Percentiles rank a stretch among this genome's conserved stretches.
These are phyloP conservation scores for Tetracladium maxilliforme DNA, from an alignment of 2,329 filamentous ascomycete genomes.

Conservation along the genomic window DNA sequence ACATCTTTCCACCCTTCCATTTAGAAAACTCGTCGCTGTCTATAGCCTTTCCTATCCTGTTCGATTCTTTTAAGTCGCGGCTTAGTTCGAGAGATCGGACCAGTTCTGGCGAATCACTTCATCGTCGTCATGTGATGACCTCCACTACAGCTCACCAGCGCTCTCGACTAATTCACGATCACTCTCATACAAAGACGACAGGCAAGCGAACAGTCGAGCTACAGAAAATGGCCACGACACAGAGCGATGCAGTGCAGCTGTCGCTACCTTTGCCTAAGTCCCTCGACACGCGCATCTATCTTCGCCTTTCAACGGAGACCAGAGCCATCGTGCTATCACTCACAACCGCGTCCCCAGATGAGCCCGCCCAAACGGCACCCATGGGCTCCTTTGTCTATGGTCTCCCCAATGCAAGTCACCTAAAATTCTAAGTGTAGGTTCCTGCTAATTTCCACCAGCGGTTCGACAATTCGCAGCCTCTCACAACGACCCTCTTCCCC, in stretches of 20 bases:
- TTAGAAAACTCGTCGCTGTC: too few relatives aligned
- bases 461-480: conserved; percentile 35
- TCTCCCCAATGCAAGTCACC: conserved; percentile 61
- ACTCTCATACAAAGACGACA: too few relatives aligned
- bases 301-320: conserved; percentile 40
- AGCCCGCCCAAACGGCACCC: conserved; percentile 30
- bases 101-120: too few relatives aligned
- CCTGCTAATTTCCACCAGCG: conserved; percentile 8
- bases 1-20: too few relatives aligned
- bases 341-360: conserved; percentile 39
- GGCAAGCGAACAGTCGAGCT: too few relatives aligned
- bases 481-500: conserved; percentile 68
- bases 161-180: too few relatives aligned
- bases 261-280: conserved; percentile 46
- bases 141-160: too few relatives aligned
- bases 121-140: too few relatives aligned
- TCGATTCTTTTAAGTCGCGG: too few relatives aligned
- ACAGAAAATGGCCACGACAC: too few relatives aligned
- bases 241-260: conserved; percentile 26
- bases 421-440: conserved; percentile 1
- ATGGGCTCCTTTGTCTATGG: conserved; percentile 91
- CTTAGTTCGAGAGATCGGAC: too few relatives aligned
- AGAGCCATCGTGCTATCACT: conserved; percentile 46
- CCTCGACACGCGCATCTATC: conserved; percentile 43
- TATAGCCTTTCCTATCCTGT: too few relatives aligned